phyloP scores from a whole-genome alignment of 345 rosid species.

The Microthlaspi erraticum region DNA sequence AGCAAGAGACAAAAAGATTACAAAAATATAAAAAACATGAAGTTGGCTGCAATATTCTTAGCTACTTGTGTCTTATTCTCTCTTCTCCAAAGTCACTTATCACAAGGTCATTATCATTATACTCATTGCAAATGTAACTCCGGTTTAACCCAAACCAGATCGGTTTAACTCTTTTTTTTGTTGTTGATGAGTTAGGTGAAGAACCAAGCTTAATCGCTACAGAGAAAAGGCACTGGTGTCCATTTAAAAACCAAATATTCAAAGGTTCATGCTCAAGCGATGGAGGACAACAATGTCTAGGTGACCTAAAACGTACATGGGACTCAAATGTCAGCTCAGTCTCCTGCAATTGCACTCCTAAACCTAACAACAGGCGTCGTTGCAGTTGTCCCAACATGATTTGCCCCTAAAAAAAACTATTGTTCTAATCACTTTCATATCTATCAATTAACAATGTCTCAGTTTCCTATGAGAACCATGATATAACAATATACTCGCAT shows the following conservation, averaged over 20 bases:
- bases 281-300: slow-evolving; percentile 37
- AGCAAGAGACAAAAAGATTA: neutral
- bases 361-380: neutral
- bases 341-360: slow-evolving; percentile 20
- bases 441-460: slow-evolving; percentile 17
- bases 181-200: slow-evolving; percentile 30
- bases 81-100: slow-evolving; percentile 20
- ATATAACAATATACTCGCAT: neutral
- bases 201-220: neutral
- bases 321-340: slow-evolving; percentile 26
- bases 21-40: no score
- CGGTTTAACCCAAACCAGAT: neutral
- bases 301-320: slow-evolving; percentile 32
- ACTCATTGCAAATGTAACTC: neutral
- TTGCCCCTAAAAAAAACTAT: slow-evolving; percentile 12
- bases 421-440: slow-evolving; percentile 18
- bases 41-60: slow-evolving; percentile 32
- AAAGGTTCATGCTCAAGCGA: slow-evolving; percentile 24
- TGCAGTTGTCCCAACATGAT: slow-evolving; percentile 31
- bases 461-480: neutral
- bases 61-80: slow-evolving; percentile 30
- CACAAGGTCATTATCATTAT: slow-evolving; percentile 22
- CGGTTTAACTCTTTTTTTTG: neutral
- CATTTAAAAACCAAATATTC: slow-evolving; percentile 26
- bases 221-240: slow-evolving; percentile 23